phyloP scores from a whole-genome alignment of 129 eudicot genomes.

The Chrysanthemum lavandulifolium region DNA sequence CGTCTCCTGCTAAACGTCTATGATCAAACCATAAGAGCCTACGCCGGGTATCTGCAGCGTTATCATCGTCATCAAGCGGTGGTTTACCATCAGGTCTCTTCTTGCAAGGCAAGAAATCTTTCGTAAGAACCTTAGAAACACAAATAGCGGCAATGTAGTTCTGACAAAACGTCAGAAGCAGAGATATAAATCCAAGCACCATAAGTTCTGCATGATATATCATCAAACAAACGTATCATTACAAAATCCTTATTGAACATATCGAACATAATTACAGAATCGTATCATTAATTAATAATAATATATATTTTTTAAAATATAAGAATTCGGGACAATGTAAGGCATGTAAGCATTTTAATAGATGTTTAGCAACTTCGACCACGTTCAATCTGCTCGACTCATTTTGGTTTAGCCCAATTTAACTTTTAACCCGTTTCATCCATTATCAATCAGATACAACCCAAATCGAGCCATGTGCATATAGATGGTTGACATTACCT shows the following conservation, averaged over 20 bases:
- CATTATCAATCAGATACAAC: not conserved
- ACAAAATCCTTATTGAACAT: not conserved
- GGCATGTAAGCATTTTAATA: not conserved
- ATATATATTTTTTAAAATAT: not conserved
- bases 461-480: not conserved
- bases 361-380: not conserved
- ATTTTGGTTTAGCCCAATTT: not conserved
- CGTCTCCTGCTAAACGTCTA: constrained; percentile 53
- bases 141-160: constrained; percentile 61
- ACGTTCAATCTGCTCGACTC: not conserved
- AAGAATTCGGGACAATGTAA: not conserved
- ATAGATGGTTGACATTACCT: constrained; percentile 38
- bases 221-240: constrained; percentile 9
- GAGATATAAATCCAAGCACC: constrained; percentile 93
- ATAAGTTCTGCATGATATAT: constrained; percentile 72
- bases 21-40: constrained; percentile 64
- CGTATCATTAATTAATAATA: not conserved
- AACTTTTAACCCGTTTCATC: not conserved
- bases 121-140: constrained; percentile 49
- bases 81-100: not conserved
- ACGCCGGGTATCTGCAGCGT: constrained; percentile 32
- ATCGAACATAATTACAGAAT: not conserved
- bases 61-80: constrained; percentile 20
- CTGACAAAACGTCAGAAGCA: constrained; percentile 73
- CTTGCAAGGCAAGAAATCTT: constrained; percentile 81